Evolutionary conservation across 2,329 filamentous ascomycete species (phyloP).

Genomic region (Escovopsis sp.): DNA sequence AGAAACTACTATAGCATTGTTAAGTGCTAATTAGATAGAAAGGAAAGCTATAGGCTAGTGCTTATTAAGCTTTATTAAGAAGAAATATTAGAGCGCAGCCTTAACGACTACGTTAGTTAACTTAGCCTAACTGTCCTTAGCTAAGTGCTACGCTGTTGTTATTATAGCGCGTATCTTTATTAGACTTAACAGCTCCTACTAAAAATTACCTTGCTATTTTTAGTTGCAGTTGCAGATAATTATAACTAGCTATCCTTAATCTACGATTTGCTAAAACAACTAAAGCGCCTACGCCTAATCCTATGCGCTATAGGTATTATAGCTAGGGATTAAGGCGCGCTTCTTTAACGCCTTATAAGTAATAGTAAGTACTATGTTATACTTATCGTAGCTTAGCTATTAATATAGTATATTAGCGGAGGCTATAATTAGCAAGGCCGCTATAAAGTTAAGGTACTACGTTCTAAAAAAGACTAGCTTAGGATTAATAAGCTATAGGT

Average conservation of each 20-base stretch:
- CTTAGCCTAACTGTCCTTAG: background rate
- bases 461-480: background rate
- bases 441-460: background rate
- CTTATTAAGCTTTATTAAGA: background rate
- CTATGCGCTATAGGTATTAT: too few relatives aligned
- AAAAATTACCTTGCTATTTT: conserved; percentile 1
- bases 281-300: too few relatives aligned
- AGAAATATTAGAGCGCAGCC: background rate
- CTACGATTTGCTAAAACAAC: too few relatives aligned
- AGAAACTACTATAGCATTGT: background rate
- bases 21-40: background rate
- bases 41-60: background rate
- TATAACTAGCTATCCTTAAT: background rate
- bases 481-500: too few relatives aligned
- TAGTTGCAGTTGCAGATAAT: background rate
- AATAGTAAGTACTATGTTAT: too few relatives aligned
- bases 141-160: background rate
- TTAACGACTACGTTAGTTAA: background rate
- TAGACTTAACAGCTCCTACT: background rate
- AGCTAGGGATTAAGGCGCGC: too few relatives aligned
- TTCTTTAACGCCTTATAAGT: too few relatives aligned
- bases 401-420: background rate
- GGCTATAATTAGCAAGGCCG: background rate
- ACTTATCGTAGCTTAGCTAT: background rate
- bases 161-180: background rate